Base-by-base conservation (phyloP, 139 green algal species). In the Picochlorum sp. region DNA sequence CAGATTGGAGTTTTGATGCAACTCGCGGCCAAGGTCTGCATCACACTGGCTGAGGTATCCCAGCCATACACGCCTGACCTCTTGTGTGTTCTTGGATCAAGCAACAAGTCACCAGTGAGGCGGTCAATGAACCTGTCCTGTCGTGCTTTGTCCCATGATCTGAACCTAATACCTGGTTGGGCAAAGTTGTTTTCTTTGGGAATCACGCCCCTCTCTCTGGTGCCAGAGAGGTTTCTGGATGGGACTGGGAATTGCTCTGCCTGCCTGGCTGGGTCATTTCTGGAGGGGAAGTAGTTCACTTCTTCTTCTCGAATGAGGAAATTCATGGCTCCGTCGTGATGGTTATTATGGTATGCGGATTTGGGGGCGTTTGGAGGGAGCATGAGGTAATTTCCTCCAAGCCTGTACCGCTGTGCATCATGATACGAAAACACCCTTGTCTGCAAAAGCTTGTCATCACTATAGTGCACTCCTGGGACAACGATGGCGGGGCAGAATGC, bases 261-360 rank as follows among this genome's bases (percentile, higher is more conserved):
- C 61, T 98, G 80, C 57, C 85, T 79, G 15, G 81, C 85, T 4
- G 83, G 82, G 76, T 96, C 90, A 63, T 92, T 91, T 51, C 90
- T 83, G 2, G 80, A 91, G 3, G 90, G 91, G 82, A 97, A 97
- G 82, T 97, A 97, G 82, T 97, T 97, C 28, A 97, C 82, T 82
- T 96, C 90, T 83, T 96, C 88, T 38, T 86, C 79, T 37, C 90
- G 76, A 72, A 92, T 78, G 78, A 92, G 86, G 77, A 95, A 94
- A 79, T 97, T 97, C 91, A 97, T 97, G 76, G 92, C 81, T 21
- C 91, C 90, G 49, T 97, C 91, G 61, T 97, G 88, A 82, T 97
- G 91, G 77, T 97, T 97, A 81, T 97, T 94, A 79, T 95, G 88
- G 71, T 90, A 75, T 10, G 82, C 50, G 60, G 68, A 86, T 65